Conservation (phyloP, 1,284 basidiomycete genomes). For the Ceraceosorus guamensis region DNA sequence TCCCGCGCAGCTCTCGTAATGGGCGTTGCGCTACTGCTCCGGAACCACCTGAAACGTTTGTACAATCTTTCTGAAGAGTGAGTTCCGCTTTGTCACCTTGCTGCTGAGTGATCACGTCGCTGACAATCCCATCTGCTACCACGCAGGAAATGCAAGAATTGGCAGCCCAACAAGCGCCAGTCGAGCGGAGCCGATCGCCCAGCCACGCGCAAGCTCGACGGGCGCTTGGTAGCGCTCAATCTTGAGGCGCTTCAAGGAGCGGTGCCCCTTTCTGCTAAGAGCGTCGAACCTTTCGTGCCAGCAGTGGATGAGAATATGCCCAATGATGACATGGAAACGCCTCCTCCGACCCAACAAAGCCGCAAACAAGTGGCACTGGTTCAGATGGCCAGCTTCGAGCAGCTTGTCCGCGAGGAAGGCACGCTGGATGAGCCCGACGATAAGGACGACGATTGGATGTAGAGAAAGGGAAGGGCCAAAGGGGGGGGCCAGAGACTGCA, state of each 20-base stretch:
- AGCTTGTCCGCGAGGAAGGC: neutral
- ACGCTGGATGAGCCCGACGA: neutral
- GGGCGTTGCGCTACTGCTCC: constrained; percentile 25
- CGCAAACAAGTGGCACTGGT: neutral
- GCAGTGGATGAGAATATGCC: too few species aligned
- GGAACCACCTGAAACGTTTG: constrained; percentile 36
- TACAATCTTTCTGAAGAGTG: constrained; percentile 34
- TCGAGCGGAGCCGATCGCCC: constrained; percentile 3
- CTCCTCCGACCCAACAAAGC: too few species aligned
- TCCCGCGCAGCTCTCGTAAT: constrained; percentile 29
- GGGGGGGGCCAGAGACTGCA: too few species aligned
- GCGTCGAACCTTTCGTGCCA: too few species aligned
- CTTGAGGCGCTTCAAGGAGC: neutral
- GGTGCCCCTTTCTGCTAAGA: neutral
- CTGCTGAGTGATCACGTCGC: neutral
- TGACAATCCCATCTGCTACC: neutral
- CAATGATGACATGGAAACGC: too few species aligned
- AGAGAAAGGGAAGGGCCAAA: too few species aligned
- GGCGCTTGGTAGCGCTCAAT: neutral
- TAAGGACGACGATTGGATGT: neutral
- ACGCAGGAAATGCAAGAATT: neutral
- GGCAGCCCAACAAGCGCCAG: constrained; percentile 1
- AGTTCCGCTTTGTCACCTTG: too few species aligned
- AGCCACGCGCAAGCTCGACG: neutral
- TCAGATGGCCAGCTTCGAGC: constrained; percentile 3